Evolutionary conservation across 805 yeast genomes (phyloP).

Genomic region (Kodamaea laetipori): DNA sequence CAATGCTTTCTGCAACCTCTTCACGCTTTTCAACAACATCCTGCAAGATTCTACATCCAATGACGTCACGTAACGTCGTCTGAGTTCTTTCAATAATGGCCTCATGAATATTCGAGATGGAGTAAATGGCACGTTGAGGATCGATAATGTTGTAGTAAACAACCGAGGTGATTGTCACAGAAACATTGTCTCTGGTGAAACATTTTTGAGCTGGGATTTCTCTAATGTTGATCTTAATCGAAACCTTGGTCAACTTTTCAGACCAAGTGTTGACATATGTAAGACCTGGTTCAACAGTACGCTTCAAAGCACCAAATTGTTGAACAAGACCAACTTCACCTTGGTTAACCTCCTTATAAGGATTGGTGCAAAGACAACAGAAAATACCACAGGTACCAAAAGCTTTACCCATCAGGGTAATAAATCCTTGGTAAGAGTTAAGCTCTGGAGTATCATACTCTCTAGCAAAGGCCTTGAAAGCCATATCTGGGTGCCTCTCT

Average conservation of each 20-base stretch:
- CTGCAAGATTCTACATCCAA: constrained; percentile 65
- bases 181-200: constrained; percentile 71
- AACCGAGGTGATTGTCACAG: constrained; percentile 63
- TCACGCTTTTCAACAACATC: constrained; percentile 75
- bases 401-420: constrained; percentile 43
- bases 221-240: constrained; percentile 57
- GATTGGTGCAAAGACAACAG: constrained; percentile 61
- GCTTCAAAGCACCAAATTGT: constrained; percentile 63
- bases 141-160: constrained; percentile 66
- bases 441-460: constrained; percentile 41
- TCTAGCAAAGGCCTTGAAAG: constrained; percentile 43
- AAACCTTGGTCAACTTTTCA: constrained; percentile 53
- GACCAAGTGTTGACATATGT: constrained; percentile 64
- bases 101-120: constrained; percentile 52
- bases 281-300: constrained; percentile 71
- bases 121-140: constrained; percentile 66
- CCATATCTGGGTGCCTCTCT: constrained; percentile 42
- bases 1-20: constrained; percentile 67
- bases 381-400: constrained; percentile 57
- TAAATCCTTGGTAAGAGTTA: constrained; percentile 44
- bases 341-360: constrained; percentile 60
- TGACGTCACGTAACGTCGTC: constrained; percentile 71
- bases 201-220: constrained; percentile 70
- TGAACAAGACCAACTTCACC: constrained; percentile 72
- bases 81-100: constrained; percentile 70